Base-by-base conservation (phyloP, 2,329 filamentous ascomycete species). In the Verticillium isaacii region DNA sequence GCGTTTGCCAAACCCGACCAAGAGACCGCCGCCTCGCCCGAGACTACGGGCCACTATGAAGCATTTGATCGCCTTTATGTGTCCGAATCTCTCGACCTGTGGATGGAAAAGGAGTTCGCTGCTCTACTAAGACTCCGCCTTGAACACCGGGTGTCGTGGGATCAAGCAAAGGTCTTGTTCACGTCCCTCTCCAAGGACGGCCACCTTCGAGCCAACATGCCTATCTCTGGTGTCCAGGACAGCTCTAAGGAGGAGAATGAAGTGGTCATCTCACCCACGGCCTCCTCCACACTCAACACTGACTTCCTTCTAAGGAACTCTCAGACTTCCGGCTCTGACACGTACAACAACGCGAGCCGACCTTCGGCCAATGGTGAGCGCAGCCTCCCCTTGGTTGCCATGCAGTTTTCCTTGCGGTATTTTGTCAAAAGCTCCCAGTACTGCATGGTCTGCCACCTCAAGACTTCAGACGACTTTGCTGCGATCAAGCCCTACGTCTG, bases 341-440 rank as follows among this genome's bases (percentile, higher is more conserved):
- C 50, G 11, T 70, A 32, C 57, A 50, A 62, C 50, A 69, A 61
- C 19, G 8, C 8, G 17, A 52, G 23, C 6, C 3, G 5, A 19
- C 23, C 45, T 23, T 6, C n/a, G 9, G 7, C 12, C n/a, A 29
- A 12, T 12, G 69, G 69, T 1, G 68, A 76, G 17, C 67, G 78
- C 37, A 87, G 84, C 56, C 74, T 87, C 39, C 82, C 84, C 1
- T 73, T 89, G 32, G 66, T 85, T 32, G 81, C 83, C 1, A 91
- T 92, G 82, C 90, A 96, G 66, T 95, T 93, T 67, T 82, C 87
- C 0, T 78, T 96, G 32, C 87, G 89, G 1, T 90, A 93, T 68
- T 86, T 97, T 63, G 84, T 90, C 8, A 88, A 86, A 62, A 97
- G 92, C 72, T 92, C 91, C 0, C 88, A 95, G 60, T 96, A 94